phyloP scores from a whole-genome alignment of 2,329 filamentous ascomycete genomes.

The Paraconiothyrium sp. region DNA sequence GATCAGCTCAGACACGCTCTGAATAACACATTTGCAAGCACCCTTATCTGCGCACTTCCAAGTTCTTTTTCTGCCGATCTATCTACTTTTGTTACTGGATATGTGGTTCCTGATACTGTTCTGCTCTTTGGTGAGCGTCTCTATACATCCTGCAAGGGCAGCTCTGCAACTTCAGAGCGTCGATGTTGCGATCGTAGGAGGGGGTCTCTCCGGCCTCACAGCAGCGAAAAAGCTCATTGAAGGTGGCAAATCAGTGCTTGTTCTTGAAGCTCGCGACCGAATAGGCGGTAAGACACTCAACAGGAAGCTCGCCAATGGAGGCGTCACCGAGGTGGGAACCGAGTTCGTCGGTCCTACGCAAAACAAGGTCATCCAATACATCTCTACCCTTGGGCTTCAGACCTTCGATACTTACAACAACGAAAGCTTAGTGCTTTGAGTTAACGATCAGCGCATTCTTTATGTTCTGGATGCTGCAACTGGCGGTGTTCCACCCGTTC shows the following conservation, averaged over 20 bases:
- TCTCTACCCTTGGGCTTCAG: conserved; percentile 28
- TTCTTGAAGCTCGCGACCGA: conserved; percentile 61
- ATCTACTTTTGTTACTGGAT: too few relatives aligned
- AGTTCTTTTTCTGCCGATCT: too few relatives aligned
- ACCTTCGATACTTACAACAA: conserved; percentile 29
- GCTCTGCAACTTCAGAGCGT: neutral
- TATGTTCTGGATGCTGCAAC: conserved; percentile 25
- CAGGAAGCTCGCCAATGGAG: conserved; percentile 28
- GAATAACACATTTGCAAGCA: too few relatives aligned
- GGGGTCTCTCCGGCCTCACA: conserved; percentile 40
- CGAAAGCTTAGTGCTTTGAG: conserved; percentile 28
- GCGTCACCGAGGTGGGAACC: conserved; percentile 33
- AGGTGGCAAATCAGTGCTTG: conserved; percentile 52
- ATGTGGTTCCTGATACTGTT: too few relatives aligned
- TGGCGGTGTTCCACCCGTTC: conserved; percentile 23
- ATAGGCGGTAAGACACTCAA: conserved; percentile 63
- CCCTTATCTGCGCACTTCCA: too few relatives aligned
- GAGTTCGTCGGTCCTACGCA: conserved; percentile 38
- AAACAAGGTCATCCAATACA: conserved; percentile 28
- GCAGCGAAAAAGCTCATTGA: conserved; percentile 44
- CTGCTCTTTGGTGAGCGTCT: too few relatives aligned
- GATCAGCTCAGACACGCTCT: too few relatives aligned
- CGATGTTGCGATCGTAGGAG: conserved; percentile 53
- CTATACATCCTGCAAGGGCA: too few relatives aligned
- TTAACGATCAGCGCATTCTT: conserved; percentile 20